A percentile compares a stretch with the other conserved stretches of the same genome.
phyloP scores from a whole-genome alignment of 2,329 filamentous ascomycete genomes.

The Podosphaera xanthii region DNA sequence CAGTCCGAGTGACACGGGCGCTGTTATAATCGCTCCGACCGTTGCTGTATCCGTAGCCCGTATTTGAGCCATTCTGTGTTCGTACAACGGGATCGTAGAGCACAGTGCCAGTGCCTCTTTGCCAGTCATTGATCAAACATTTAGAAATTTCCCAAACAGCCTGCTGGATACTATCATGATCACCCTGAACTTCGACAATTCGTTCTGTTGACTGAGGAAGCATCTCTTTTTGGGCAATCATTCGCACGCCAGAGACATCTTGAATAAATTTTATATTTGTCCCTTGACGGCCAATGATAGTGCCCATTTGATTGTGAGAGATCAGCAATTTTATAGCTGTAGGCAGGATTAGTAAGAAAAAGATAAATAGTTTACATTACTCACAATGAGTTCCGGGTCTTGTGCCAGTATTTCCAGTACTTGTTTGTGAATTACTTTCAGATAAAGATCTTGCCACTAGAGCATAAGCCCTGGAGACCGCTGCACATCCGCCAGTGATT shows the following conservation, averaged over 20 bases:
- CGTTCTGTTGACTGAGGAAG: slow-evolving; percentile 95
- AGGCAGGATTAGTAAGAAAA: slow-evolving; percentile 2
- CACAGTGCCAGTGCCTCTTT: slow-evolving; percentile 88
- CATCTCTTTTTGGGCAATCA: slow-evolving; percentile 99
- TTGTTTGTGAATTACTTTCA: slow-evolving; percentile 82
- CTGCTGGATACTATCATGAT: slow-evolving; percentile 82
- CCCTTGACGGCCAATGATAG: slow-evolving; percentile 89
- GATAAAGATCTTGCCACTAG: slow-evolving; percentile 79
- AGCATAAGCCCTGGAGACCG: slow-evolving; percentile 77
- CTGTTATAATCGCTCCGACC: slow-evolving; percentile 31
- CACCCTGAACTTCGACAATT: slow-evolving; percentile 90
- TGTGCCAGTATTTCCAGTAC: slow-evolving; percentile 78
- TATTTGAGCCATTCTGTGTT: slow-evolving; percentile 40
- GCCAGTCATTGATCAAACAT: slow-evolving; percentile 92
- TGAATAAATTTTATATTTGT: slow-evolving; percentile 99
- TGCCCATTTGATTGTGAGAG: slow-evolving; percentile 99
- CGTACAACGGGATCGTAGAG: slow-evolving; percentile 93
- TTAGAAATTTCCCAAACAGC: slow-evolving; percentile 98
- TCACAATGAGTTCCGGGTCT: slow-evolving; percentile 87
- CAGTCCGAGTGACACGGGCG: slow-evolving; percentile 73
- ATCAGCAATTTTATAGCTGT: slow-evolving; percentile 91
- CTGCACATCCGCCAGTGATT: slow-evolving; percentile 72
- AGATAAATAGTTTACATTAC: slow-evolving; percentile 18
- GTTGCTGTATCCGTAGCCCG: slow-evolving; percentile 19
- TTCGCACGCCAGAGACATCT: slow-evolving; percentile 85